A percentile compares a stretch with the other conserved stretches of the same genome.
Evolutionary conservation across 2,329 filamentous ascomycete species (phyloP).

Genomic region (Exophiala lecanii-corni): DNA sequence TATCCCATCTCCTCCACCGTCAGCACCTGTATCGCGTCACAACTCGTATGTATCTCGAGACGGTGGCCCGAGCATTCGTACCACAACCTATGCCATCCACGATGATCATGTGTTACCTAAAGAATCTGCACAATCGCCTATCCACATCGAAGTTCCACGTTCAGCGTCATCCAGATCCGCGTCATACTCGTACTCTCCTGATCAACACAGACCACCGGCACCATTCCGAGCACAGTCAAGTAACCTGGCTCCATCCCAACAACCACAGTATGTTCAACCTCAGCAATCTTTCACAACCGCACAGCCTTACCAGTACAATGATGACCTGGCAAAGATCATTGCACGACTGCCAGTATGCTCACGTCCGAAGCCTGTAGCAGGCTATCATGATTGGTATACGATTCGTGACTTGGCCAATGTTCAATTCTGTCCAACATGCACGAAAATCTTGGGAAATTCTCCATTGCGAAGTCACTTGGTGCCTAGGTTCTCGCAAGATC

Average conservation of each 20-base stretch:
- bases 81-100: conserved; percentile 16
- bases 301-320: not conserved
- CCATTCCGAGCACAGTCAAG: conserved; percentile 15
- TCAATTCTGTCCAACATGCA: conserved; percentile 79
- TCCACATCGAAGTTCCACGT: conserved; percentile 11
- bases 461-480: conserved; percentile 65
- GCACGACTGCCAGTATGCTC: conserved; percentile 61
- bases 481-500: conserved; percentile 54
- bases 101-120: conserved; percentile 12
- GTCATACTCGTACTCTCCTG: conserved; percentile 20
- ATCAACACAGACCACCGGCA: conserved; percentile 11
- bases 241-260: conserved; percentile 5
- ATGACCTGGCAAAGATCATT: not conserved
- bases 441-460: conserved; percentile 64
- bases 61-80: conserved; percentile 7
- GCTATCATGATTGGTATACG: conserved; percentile 75
- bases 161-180: conserved; percentile 13
- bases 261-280: conserved; percentile 6
- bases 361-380: conserved; percentile 56
- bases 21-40: conserved; percentile 6
- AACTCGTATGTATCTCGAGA: conserved; percentile 15
- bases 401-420: conserved; percentile 66
- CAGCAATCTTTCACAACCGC: not conserved
- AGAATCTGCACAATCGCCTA: conserved; percentile 8
- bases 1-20: conserved; percentile 5